Evolutionary conservation across 805 yeast species (phyloP), one percentile per base, ranked within the genome.

Genomic region (Saccharomycopsis fodiens): DNA sequence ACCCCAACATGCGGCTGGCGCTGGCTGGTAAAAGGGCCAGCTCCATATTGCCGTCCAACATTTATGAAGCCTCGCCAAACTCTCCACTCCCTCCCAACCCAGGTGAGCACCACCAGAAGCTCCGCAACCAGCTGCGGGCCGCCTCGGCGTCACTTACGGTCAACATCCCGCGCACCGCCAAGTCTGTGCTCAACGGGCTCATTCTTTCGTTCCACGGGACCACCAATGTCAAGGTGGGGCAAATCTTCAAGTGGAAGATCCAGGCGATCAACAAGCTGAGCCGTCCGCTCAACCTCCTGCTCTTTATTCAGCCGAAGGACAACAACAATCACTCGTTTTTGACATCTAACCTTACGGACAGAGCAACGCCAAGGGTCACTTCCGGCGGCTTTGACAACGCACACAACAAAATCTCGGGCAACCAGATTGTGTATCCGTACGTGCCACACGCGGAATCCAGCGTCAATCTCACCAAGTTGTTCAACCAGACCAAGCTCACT

Each of bases 231-330:
- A 66, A 68, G 52, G 60, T 81, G 7, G 91, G 93, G 2, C 72
- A 75, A 35, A 66, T 69, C 2, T 76, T 75, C 57, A 71, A 67
- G 44, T 79, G 89, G 84, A 70, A 70, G 40, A 67, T 85, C 12
- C 83, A 78, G 54, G 78, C 82, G 1, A 71, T 82, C 43, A 85
- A 85, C 63, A 70, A 70, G 49, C 72, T 84, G 1, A 53, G 61
- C n/a, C 68, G 68, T 20, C 57, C 68, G 15, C 61, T 82, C 50
- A 73, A 75, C 44, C 58, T 83, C 39, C 68, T 84, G 3, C 62
- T 84, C 44, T 67, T 64, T 44, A 63, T 70, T 37, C 72, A 70
- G 43, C 57, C 63, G 8, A 51, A 51, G 20, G 65, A 51, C 19
- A 48, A 48, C 29, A 50, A 50, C 30, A 48, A 45, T 21, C 53